Conservation (phyloP, 345 rosid species). For the Citrus hindsii region DNA sequence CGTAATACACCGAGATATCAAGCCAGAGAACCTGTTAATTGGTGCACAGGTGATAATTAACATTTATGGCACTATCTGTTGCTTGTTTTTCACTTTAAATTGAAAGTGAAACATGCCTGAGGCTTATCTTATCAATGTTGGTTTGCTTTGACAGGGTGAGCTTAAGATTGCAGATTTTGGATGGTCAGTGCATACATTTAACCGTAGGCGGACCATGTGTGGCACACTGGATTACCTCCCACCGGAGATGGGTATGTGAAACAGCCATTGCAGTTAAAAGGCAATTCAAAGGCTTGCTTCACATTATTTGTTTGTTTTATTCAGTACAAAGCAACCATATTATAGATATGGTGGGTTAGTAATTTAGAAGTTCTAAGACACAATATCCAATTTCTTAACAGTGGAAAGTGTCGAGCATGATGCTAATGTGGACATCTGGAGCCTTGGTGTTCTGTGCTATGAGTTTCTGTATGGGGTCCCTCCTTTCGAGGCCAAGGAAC, state of each 20-base stretch:
- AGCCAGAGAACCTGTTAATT: conserved; percentile 87
- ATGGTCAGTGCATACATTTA: conserved; percentile 98
- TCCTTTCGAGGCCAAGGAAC: conserved; percentile 90
- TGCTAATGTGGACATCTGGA: conserved; percentile 95
- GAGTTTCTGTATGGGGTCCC: conserved; percentile 91
- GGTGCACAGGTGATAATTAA: conserved; percentile 68
- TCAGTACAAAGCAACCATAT: not conserved
- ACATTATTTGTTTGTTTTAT: not conserved
- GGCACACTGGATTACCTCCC: conserved; percentile 98
- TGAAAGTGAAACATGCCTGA: not conserved
- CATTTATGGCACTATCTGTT: not conserved
- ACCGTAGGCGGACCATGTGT: conserved; percentile 96
- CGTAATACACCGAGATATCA: conserved; percentile 95
- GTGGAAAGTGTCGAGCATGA: conserved; percentile 98
- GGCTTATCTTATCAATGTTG: conserved; percentile 13
- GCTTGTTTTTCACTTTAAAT: not conserved
- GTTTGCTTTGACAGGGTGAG: conserved; percentile 63
- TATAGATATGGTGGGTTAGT: not conserved
- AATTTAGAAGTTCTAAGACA: not conserved
- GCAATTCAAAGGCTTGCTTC: not conserved
- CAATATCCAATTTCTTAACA: conserved; percentile 23
- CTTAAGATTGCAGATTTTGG: conserved; percentile 99
- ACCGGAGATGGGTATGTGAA: conserved; percentile 89
- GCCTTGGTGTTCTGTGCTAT: conserved; percentile 92
- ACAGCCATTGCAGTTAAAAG: not conserved